These are phyloP conservation scores for Kwoniella bestiolae DNA, from an alignment of 768 basidiomycete genomes.

Conservation along the genomic window DNA sequence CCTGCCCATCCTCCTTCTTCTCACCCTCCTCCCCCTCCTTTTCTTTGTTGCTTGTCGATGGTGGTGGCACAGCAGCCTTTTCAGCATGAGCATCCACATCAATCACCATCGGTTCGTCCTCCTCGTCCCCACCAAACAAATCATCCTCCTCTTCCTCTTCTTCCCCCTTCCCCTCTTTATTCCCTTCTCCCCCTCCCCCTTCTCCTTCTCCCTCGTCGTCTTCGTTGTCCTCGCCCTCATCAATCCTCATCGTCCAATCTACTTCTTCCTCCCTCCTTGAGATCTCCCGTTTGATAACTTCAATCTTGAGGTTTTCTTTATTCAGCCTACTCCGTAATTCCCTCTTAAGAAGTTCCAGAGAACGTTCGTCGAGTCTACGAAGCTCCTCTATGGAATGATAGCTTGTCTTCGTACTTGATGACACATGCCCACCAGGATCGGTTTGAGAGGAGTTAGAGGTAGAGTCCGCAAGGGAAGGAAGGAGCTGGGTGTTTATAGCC, in stretches of 20 bases:
- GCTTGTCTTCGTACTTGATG: too few species aligned
- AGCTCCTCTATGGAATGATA: conserved; percentile 25
- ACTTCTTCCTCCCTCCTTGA: conserved; percentile 30
- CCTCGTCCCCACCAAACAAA: conserved; percentile 36
- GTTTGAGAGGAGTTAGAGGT: too few species aligned
- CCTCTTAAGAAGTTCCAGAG: conserved; percentile 16
- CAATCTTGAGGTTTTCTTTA: conserved; percentile 18
- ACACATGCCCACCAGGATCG: too few species aligned
- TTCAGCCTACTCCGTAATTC: conserved; percentile 22
- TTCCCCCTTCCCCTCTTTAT: conserved; percentile 6
- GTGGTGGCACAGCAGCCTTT: not conserved
- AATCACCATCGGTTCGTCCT: conserved; percentile 17
- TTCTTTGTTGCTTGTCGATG: too few species aligned
- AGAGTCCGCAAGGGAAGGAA: conserved; percentile 7
- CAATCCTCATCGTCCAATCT: conserved; percentile 33
- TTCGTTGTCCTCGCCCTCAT: conserved; percentile 30
- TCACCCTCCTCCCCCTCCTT: not conserved
- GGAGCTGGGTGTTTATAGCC: conserved; percentile 36
- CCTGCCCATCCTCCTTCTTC: conserved; percentile 19
- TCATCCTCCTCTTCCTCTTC: conserved; percentile 37
- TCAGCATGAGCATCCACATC: conserved; percentile 17
- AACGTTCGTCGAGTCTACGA: conserved; percentile 20
- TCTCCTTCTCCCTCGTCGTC: conserved; percentile 20
- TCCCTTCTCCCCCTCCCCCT: conserved; percentile 15
- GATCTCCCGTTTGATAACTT: conserved; percentile 29